phyloP scores from a whole-genome alignment of 495 filamentous ascomycete species.

The Penicillium canescens region DNA sequence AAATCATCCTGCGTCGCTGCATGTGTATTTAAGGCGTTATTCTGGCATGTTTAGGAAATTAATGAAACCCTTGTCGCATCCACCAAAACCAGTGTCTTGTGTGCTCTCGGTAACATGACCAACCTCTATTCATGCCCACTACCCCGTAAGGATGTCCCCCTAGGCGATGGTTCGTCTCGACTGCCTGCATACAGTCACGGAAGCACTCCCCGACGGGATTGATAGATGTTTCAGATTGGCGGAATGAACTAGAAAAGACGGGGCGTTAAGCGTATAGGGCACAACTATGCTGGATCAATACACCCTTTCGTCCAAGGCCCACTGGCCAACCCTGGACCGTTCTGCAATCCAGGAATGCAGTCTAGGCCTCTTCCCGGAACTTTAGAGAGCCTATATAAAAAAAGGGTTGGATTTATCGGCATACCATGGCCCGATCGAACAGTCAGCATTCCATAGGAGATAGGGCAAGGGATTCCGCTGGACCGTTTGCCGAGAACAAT shows the following conservation, averaged over 20 bases:
- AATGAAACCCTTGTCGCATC: background rate
- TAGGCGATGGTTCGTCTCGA: background rate
- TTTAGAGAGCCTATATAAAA: background rate
- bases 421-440: slow-evolving; percentile 18
- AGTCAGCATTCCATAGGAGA: slow-evolving; percentile 18
- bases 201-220: background rate
- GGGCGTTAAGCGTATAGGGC: too few species aligned
- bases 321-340: too few species aligned
- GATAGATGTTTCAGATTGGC: background rate
- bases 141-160: background rate
- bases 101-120: too few species aligned
- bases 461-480: slow-evolving; percentile 3
- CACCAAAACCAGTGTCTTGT: too few species aligned
- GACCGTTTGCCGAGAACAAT: slow-evolving; percentile 10
- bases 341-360: background rate
- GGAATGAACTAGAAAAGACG: background rate
- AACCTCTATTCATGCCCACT: background rate
- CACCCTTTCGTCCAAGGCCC: too few species aligned
- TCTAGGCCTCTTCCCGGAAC: background rate
- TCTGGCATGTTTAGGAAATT: background rate
- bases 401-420: slow-evolving; percentile 4
- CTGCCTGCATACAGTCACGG: background rate
- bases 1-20: background rate
- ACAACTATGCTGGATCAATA: background rate
- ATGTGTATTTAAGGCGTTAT: background rate